Evolutionary conservation across 164 flowering plant genomes (phyloP).

Genomic region (Chimonanthus praecox): DNA sequence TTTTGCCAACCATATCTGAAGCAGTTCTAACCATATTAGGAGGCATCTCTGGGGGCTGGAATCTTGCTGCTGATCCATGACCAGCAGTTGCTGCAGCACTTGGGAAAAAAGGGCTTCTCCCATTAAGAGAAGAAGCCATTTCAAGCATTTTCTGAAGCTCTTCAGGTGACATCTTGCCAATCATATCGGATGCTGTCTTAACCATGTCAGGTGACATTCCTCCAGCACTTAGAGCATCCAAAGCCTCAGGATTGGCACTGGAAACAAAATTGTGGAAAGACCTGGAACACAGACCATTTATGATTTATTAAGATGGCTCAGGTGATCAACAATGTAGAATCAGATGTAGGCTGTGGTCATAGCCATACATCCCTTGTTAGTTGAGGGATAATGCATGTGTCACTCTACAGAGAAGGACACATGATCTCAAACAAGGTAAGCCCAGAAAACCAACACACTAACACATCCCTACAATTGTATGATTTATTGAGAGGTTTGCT

Average conservation of each 20-base stretch:
- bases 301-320: background rate
- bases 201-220: constrained; percentile 79
- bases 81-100: constrained; percentile 14
- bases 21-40: constrained; percentile 85
- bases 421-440: background rate
- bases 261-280: constrained; percentile 78
- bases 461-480: background rate
- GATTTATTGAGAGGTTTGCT: background rate
- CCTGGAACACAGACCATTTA: constrained; percentile 27
- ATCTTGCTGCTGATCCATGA: constrained; percentile 14
- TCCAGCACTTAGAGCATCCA: constrained; percentile 51
- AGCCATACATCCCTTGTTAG: background rate
- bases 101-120: constrained; percentile 27
- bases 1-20: constrained; percentile 71
- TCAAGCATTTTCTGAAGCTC: constrained; percentile 76
- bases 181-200: constrained; percentile 69
- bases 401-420: background rate
- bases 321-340: background rate
- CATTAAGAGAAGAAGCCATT: constrained; percentile 59
- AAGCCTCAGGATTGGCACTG: constrained; percentile 55
- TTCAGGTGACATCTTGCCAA: constrained; percentile 74
- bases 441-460: background rate
- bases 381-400: background rate
- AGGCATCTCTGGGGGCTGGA: background rate
- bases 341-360: too few relatives aligned